Evolutionary conservation across 78 protist species (phyloP).

Genomic region (Polysphondylium violaceum): DNA sequence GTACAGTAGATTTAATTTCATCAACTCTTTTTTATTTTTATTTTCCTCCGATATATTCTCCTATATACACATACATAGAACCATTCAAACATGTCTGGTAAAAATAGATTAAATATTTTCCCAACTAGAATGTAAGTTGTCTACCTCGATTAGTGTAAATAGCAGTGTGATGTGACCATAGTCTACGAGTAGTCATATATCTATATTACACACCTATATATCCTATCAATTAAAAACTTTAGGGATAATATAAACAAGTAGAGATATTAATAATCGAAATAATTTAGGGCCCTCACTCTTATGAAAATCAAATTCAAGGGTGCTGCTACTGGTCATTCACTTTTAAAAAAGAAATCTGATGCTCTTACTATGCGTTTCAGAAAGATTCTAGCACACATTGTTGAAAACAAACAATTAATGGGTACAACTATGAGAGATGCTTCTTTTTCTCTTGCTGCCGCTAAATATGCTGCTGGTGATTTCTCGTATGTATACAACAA

Average conservation of each 20-base stretch:
- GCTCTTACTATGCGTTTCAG: constrained; percentile 95
- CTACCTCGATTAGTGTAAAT: not conserved
- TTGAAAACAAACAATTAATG: constrained; percentile 82
- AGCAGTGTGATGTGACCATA: not conserved
- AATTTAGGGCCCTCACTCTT: constrained; percentile 91
- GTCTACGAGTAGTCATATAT: not conserved
- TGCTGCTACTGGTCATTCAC: constrained; percentile 96
- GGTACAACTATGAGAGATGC: constrained; percentile 87
- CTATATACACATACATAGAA: not conserved
- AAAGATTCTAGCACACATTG: constrained; percentile 79
- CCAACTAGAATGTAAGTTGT: constrained; percentile 82
- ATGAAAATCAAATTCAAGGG: constrained; percentile 92
- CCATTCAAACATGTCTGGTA: constrained; percentile 53
- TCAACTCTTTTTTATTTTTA: not conserved
- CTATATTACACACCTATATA: not conserved
- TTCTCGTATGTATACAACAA: constrained; percentile 50
- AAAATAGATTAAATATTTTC: constrained; percentile 80
- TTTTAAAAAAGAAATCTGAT: constrained; percentile 97
- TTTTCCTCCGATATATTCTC: not conserved
- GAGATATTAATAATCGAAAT: not conserved
- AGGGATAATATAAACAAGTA: not conserved
- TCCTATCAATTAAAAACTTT: too few relatives aligned
- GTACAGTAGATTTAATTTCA: not conserved
- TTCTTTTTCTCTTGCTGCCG: constrained; percentile 89
- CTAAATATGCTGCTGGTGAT: constrained; percentile 91